Base-by-base conservation (phyloP, 2,329 filamentous ascomycete species). In the Didymella arachidicola region DNA sequence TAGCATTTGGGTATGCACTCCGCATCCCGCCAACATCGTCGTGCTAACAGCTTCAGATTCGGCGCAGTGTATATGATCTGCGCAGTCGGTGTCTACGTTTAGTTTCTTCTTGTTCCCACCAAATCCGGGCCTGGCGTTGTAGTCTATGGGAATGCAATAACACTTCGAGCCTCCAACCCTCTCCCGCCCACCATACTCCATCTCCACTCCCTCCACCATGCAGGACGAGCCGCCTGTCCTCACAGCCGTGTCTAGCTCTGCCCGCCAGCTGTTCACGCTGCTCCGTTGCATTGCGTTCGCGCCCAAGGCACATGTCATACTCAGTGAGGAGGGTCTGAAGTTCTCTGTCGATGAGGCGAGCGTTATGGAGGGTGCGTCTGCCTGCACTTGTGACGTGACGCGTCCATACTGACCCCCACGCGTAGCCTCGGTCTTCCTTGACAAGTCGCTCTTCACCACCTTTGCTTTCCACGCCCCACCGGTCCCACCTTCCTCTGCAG, bases 41-140 rank as follows among this genome's bases (percentile, higher is more conserved):
- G 39, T 48, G 47, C 57, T 53, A 25, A 41, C 46, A 34, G 44
- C 26, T 44, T n/a, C 38, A 97, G 94, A 49, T 91, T 97, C 78
- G 95, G 95, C 70, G 89, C 94, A 49, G 93, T 99, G 44, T 97
- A 95, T 81, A 97, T 97, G 90, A 98, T 99, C 81, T 99, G 95
- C 80, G 95, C 93, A 60, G 95, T 95, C 77, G 95, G 95, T 77
- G 95, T 99, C 75, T 98, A 99, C 88, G 92, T 99, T 78, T 99
- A 87, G 80, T 56, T 53, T n/a, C 47, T 43, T 56, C 52, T 61
- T 61, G 2, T 22, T 22, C 22, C 3, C 22, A 22, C 22, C 22
- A 22, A 22, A 53, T 61, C 51, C 62, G 64, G 59, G 59, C 57
- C 63, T 63, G 70, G 70, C 71, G 70, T 72, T 74, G 71, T 77